These are phyloP conservation scores for Cicer yamashitae DNA, from an alignment of 306 rosid species.

Conservation along the genomic window DNA sequence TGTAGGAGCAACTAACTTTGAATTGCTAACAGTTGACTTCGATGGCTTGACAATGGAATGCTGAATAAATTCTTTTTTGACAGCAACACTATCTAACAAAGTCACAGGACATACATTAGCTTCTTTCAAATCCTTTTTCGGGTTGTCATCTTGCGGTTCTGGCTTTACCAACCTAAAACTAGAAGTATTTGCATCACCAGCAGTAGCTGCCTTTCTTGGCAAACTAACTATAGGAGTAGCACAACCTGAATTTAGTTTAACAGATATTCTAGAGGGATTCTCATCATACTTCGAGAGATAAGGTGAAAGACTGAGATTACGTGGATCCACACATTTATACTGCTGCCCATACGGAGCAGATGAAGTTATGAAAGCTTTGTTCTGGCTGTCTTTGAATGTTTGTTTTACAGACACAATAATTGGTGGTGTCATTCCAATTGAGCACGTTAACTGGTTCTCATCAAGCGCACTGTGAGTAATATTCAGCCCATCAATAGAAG, in stretches of 20 bases:
- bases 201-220: constrained; percentile 38
- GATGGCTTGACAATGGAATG: constrained; percentile 45
- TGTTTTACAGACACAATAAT: constrained; percentile 39
- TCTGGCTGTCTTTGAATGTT: constrained; percentile 34
- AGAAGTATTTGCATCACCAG: constrained; percentile 47
- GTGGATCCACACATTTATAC: constrained; percentile 18
- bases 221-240: constrained; percentile 41
- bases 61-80: constrained; percentile 54
- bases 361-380: constrained; percentile 32
- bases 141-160: constrained; percentile 73
- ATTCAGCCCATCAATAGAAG: constrained; percentile 45
- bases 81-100: constrained; percentile 46
- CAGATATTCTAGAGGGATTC: constrained; percentile 54
- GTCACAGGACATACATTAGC: constrained; percentile 42
- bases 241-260: constrained; percentile 47
- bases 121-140: constrained; percentile 50
- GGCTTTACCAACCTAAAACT: constrained; percentile 63
- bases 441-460: constrained; percentile 45
- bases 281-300: constrained; percentile 34
- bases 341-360: constrained; percentile 45
- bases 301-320: constrained; percentile 36
- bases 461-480: constrained; percentile 35
- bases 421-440: constrained; percentile 43
- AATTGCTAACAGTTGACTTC: constrained; percentile 40
- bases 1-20: constrained; percentile 48